Evolutionary conservation across 768 basidiomycete species (phyloP), one percentile per base, ranked within the genome.

Genomic region (Naganishia antarctica): DNA sequence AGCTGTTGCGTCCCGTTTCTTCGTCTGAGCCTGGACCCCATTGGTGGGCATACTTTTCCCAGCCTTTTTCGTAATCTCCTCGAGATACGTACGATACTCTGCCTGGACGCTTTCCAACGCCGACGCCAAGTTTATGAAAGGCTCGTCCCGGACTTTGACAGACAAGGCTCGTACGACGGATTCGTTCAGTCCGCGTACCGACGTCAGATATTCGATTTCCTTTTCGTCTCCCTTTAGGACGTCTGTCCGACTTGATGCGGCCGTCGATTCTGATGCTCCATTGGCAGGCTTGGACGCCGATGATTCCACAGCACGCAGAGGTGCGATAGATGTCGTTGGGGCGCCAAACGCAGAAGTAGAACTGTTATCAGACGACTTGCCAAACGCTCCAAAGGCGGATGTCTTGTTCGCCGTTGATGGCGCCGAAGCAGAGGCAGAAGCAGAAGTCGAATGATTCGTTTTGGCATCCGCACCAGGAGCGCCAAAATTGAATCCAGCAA

Each of bases 171-270:
- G 63, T 7, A 71, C 51, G 51, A 75, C 60, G 9, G 74, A 70
- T n/a, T 51, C 51, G 59, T 76, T 76, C n/a, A 76, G 68, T 13
- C 75, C 75, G 4, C 74, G 70, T 11, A 76, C 9, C 9, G 71
- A 66, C 8, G 70, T 74, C 43, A 70, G 70, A 63, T 74, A 76
- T 16, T 66, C 48, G 1, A 71, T 69, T 62, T 76, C 75, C 18
- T 41, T 57, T 40, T 41, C n/a, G 21, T 62, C 61, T 18, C 28
- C 61, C 34, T 50, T 62, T 15, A 11, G n/a, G 21, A 18, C 26
- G 25, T 34, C 34, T 23, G 18, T n/a, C 53, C 23, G 32, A 3
- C 32, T 31, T 1, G 53, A 41, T 26, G 53, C 37, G 12, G n/a
- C 26, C 23, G n/a, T 25, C 2, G 34, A 3, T 51, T 32, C 21